Evolutionary conservation across 129 eudicot species (phyloP).

Genomic region (Saposhnikovia divaricata): DNA sequence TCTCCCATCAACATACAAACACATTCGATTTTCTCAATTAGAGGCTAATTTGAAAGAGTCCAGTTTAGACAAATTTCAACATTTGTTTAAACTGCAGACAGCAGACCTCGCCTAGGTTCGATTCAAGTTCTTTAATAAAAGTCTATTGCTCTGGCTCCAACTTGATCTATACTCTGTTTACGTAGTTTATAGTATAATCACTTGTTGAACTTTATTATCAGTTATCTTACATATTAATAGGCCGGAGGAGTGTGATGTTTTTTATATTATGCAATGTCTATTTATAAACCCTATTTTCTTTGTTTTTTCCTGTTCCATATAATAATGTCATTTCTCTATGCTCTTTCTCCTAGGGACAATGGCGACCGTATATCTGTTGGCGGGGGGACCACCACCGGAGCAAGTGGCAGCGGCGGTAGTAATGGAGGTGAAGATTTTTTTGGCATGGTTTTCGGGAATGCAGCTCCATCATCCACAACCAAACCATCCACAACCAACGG

Average conservation of each 20-base stretch:
- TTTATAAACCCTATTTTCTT: background rate
- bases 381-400: constrained; percentile 10
- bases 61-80: background rate
- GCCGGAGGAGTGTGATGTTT: background rate
- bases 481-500: constrained; percentile 11
- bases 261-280: background rate
- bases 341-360: constrained; percentile 15
- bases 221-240: too few relatives aligned
- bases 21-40: background rate
- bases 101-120: background rate
- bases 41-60: background rate
- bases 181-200: background rate
- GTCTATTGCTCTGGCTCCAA: too few relatives aligned
- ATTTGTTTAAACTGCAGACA: background rate
- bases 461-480: constrained; percentile 23
- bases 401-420: constrained; percentile 15
- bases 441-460: constrained; percentile 44
- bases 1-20: background rate
- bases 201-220: background rate
- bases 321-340: background rate
- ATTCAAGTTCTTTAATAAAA: too few relatives aligned
- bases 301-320: background rate
- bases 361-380: constrained; percentile 15
- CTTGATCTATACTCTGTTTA: too few relatives aligned
- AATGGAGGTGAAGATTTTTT: constrained; percentile 18